Conservation (phyloP, 208 protist genomes). For the Trypanosoma grayi region DNA sequence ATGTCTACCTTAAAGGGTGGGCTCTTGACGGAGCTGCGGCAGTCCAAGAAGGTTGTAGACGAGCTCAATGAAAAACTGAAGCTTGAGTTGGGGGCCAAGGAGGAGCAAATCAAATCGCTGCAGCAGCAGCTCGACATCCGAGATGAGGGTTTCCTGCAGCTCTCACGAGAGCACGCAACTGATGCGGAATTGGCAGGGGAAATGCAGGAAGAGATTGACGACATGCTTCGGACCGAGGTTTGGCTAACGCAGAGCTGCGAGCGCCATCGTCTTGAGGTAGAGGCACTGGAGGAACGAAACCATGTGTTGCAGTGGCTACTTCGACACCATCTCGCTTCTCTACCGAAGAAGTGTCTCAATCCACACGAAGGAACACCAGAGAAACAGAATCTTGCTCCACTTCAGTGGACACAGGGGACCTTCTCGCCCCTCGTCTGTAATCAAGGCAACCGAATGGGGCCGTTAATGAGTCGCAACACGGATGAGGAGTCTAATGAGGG, state of each 20-base stretch:
- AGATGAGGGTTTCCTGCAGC: conserved; percentile 5
- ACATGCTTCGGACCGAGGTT: conserved; percentile 52
- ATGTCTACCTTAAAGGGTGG: conserved; percentile 9
- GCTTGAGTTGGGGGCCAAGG: not conserved
- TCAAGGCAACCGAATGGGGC: too few species aligned
- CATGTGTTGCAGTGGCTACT: conserved; percentile 7
- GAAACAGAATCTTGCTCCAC: not conserved
- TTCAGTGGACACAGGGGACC: not conserved
- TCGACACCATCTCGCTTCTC: not conserved
- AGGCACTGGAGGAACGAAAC: conserved; percentile 21
- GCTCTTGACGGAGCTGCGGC: conserved; percentile 23
- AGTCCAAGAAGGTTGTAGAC: conserved; percentile 26
- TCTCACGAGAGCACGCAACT: conserved; percentile 20
- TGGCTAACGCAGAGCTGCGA: conserved; percentile 38
- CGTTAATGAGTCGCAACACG: too few species aligned
- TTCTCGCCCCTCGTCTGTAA: not conserved
- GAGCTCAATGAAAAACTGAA: conserved; percentile 25
- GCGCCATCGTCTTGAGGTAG: conserved; percentile 29
- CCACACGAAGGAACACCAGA: not conserved
- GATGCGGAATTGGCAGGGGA: conserved; percentile 53
- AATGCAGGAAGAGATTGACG: conserved; percentile 73
- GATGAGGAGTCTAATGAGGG: too few species aligned
- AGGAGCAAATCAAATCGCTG: conserved; percentile 2
- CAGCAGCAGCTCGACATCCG: not conserved
- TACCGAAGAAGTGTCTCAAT: not conserved